Evolutionary conservation across 306 rosid species (phyloP).

Genomic region (Vicia faba): DNA sequence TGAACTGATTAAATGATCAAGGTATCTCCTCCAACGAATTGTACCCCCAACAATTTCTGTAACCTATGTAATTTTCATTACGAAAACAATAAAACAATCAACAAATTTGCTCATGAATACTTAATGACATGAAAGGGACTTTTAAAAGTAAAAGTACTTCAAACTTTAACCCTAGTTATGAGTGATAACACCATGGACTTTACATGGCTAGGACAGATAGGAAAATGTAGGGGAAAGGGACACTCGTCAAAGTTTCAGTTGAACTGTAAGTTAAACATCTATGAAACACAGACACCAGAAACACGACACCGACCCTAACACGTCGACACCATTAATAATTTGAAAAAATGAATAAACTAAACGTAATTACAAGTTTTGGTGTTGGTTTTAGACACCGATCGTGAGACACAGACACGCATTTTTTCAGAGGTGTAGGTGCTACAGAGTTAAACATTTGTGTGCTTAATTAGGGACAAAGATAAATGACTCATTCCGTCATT

Average conservation of each 20-base stretch:
- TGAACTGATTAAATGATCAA: slow-evolving; percentile 80
- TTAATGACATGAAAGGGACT: slow-evolving; percentile 7
- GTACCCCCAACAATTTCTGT: slow-evolving; percentile 86
- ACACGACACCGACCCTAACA: too few species aligned
- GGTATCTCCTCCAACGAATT: slow-evolving; percentile 90
- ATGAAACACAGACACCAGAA: too few species aligned
- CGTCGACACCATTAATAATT: too few species aligned
- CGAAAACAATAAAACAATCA: slow-evolving; percentile 16
- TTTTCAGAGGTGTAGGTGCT: too few species aligned
- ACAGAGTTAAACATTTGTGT: too few species aligned
- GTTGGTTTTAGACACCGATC: too few species aligned
- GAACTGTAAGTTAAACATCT: neutral
- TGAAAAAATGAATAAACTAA: too few species aligned
- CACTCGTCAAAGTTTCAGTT: neutral
- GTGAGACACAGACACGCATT: too few species aligned
- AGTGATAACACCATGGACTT: neutral
- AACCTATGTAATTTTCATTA: slow-evolving; percentile 50
- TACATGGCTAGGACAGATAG: neutral
- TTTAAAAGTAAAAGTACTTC: slow-evolving; percentile 26
- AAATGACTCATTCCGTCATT: too few species aligned
- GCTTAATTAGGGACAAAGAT: too few species aligned
- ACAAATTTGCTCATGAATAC: slow-evolving; percentile 6
- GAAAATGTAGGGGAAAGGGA: neutral
- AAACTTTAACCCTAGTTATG: slow-evolving; percentile 14
- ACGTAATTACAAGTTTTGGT: too few species aligned